Conservation (phyloP, 257 asterid genomes). For the Lycium ferocissimum region DNA sequence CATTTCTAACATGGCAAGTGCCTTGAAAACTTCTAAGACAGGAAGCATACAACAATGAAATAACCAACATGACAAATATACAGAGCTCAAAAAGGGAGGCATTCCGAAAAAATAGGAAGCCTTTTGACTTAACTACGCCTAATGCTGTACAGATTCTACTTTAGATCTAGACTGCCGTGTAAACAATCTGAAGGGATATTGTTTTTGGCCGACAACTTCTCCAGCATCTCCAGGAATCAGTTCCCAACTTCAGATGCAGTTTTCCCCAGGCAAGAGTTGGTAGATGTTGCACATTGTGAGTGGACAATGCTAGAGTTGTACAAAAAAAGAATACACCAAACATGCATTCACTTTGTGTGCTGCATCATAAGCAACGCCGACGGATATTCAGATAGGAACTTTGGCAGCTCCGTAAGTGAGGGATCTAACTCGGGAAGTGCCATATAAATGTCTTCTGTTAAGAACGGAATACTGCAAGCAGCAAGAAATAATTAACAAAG, state of each 20-base stretch:
- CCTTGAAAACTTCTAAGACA: neutral
- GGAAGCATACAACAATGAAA: conserved; percentile 9
- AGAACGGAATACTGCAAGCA: conserved; percentile 87
- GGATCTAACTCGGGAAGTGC: conserved; percentile 91
- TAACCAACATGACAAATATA: conserved; percentile 39
- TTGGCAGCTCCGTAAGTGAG: conserved; percentile 72
- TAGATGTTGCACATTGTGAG: neutral
- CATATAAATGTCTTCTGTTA: conserved; percentile 97
- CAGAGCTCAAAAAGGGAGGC: conserved; percentile 52
- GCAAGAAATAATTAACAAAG: neutral
- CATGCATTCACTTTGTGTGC: conserved; percentile 45
- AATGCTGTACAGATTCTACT: conserved; percentile 44
- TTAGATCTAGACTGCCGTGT: conserved; percentile 47
- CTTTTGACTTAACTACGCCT: conserved; percentile 36
- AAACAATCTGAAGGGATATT: conserved; percentile 34
- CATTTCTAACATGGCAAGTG: conserved; percentile 20
- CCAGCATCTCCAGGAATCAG: conserved; percentile 31
- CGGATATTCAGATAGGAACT: conserved; percentile 75
- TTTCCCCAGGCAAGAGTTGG: conserved; percentile 1
- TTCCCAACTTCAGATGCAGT: conserved; percentile 36
- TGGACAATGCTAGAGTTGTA: conserved; percentile 20
- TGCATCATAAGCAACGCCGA: conserved; percentile 66
- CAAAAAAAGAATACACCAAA: neutral
- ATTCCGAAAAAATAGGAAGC: conserved; percentile 43
- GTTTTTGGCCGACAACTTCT: conserved; percentile 23